Conservation (phyloP, 2,329 filamentous ascomycete species). For the Epichloe gansuensis region DNA sequence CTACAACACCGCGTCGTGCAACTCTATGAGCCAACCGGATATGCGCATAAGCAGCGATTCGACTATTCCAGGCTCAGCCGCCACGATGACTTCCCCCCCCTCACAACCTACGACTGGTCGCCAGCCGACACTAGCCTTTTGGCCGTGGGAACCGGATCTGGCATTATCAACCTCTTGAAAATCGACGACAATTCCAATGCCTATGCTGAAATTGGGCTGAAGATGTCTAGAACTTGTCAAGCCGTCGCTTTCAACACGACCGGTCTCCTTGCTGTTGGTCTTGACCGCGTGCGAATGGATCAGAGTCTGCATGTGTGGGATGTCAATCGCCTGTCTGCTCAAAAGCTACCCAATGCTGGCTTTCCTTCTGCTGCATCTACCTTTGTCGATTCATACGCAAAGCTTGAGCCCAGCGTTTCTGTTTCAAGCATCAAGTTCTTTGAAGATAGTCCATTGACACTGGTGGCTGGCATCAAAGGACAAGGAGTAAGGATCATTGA, state of each 20-base stretch:
- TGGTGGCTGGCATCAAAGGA: slow-evolving; percentile 64
- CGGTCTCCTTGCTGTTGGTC: slow-evolving; percentile 61
- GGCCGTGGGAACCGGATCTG: slow-evolving; percentile 61
- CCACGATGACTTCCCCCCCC: slow-evolving; percentile 49
- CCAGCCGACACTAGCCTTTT: slow-evolving; percentile 51
- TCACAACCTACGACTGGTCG: slow-evolving; percentile 57
- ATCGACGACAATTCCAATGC: slow-evolving; percentile 58
- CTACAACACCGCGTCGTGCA: slow-evolving; percentile 50
- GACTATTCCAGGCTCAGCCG: slow-evolving; percentile 44
- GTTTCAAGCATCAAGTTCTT: slow-evolving; percentile 78
- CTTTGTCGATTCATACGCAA: slow-evolving; percentile 43
- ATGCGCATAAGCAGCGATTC: slow-evolving; percentile 42
- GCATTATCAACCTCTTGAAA: slow-evolving; percentile 61
- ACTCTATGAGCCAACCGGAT: slow-evolving; percentile 48
- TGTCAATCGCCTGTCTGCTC: slow-evolving; percentile 45
- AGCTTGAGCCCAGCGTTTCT: slow-evolving; percentile 54
- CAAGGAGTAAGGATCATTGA: slow-evolving; percentile 67
- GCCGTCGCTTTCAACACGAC: slow-evolving; percentile 66
- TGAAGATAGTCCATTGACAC: slow-evolving; percentile 58
- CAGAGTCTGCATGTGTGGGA: slow-evolving; percentile 76
- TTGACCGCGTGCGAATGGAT: slow-evolving; percentile 72
- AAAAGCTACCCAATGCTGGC: slow-evolving; percentile 34
- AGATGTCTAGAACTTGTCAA: slow-evolving; percentile 66
- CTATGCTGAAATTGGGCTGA: slow-evolving; percentile 54
- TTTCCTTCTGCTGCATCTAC: slow-evolving; percentile 36